phyloP scores from a whole-genome alignment of 306 rosid genomes.

The Prosopis cineraria region DNA sequence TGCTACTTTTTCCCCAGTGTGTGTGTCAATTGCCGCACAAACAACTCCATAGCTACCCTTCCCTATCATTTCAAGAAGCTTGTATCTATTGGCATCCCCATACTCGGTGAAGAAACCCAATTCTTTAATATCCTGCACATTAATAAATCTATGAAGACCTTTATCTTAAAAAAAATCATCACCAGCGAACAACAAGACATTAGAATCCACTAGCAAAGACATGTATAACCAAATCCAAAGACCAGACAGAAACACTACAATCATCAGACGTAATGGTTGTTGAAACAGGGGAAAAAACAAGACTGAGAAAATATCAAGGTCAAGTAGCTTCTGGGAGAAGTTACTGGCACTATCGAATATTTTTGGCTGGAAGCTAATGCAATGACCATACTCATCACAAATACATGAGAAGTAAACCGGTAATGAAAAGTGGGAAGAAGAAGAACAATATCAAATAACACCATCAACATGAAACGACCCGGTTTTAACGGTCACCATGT shows the following conservation, averaged over 20 bases:
- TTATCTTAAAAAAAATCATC: conserved; percentile 1
- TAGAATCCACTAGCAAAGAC: neutral
- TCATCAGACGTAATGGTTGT: neutral
- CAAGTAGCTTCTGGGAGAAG: neutral
- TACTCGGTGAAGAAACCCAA: conserved; percentile 75
- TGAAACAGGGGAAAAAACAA: neutral
- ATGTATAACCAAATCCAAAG: neutral
- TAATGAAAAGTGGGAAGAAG: neutral
- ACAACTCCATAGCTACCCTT: conserved; percentile 95
- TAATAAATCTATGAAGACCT: conserved; percentile 18
- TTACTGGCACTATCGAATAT: neutral
- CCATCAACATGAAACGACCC: neutral
- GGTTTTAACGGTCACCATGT: neutral
- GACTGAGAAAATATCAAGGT: neutral
- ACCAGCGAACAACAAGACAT: neutral
- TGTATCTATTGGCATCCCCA: conserved; percentile 82
- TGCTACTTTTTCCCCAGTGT: conserved; percentile 85
- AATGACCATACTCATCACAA: neutral
- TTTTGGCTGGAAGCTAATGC: neutral
- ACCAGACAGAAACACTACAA: neutral
- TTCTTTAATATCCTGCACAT: conserved; percentile 58
- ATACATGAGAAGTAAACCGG: neutral
- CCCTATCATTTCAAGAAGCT: conserved; percentile 77
- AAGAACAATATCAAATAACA: neutral
- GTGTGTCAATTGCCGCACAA: conserved; percentile 80